Conservation (phyloP, 768 basidiomycete species). For the Mycena floridula region DNA sequence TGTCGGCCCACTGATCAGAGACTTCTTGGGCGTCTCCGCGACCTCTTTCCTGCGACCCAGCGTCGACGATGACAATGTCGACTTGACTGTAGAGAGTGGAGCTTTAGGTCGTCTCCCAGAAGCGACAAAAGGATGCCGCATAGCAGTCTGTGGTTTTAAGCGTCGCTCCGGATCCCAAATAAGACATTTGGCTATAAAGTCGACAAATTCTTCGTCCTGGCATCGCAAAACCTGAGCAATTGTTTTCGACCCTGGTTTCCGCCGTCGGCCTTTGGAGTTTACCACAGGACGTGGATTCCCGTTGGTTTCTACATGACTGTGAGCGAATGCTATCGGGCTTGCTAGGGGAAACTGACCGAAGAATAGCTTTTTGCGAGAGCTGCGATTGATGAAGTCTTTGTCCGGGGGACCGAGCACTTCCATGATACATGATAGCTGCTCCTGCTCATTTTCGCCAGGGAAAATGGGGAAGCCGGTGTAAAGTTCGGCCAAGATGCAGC, state of each 20-base stretch:
- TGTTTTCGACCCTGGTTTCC: conserved; percentile 88
- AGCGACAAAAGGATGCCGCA: conserved; percentile 87
- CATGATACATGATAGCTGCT: conserved; percentile 98
- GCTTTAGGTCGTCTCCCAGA: conserved; percentile 54
- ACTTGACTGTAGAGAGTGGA: conserved; percentile 41
- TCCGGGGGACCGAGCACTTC: conserved; percentile 96
- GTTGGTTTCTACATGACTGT: conserved; percentile 61
- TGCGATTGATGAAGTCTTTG: conserved; percentile 90
- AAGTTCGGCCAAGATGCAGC: conserved; percentile 95
- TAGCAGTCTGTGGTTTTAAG: conserved; percentile 87
- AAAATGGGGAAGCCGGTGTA: conserved; percentile 98
- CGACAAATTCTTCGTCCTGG: conserved; percentile 92
- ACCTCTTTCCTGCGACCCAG: conserved; percentile 48
- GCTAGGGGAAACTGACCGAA: conserved; percentile 68
- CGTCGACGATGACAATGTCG: conserved; percentile 52
- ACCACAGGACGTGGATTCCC: conserved; percentile 91
- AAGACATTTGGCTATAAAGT: conserved; percentile 96
- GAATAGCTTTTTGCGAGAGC: conserved; percentile 90
- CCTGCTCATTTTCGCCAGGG: conserved; percentile 98
- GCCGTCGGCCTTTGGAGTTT: conserved; percentile 92
- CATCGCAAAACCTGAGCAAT: conserved; percentile 84
- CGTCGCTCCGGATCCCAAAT: conserved; percentile 97
- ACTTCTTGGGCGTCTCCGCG: conserved; percentile 79
- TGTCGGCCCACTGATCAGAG: conserved; percentile 83
- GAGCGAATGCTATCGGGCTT: neutral